Conservation (phyloP, 257 asterid species). For the Craterostigma plantagineum region DNA sequence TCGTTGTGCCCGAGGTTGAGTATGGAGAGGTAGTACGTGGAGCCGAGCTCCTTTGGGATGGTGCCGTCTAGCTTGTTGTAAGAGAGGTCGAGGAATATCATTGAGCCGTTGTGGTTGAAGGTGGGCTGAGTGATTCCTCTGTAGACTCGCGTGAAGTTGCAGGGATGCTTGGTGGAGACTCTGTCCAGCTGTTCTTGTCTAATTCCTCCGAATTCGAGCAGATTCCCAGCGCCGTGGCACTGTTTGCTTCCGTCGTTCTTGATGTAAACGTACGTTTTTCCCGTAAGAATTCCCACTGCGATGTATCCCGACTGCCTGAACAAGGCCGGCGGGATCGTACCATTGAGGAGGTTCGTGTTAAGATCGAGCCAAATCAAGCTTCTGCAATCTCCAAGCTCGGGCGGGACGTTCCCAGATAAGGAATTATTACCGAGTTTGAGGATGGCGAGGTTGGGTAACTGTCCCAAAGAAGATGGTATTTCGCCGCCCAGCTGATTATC, state of each 20-base stretch:
- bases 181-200: conserved; percentile 46
- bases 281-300: conserved; percentile 39
- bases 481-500: conserved; percentile 51
- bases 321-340: conserved; percentile 52
- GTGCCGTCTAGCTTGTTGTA: conserved; percentile 55
- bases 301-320: conserved; percentile 81
- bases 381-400: conserved; percentile 66
- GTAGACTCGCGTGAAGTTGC: conserved; percentile 60
- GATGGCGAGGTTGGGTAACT: conserved; percentile 48
- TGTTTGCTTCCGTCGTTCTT: conserved; percentile 65
- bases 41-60: conserved; percentile 76
- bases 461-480: conserved; percentile 64
- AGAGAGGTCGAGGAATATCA: conserved; percentile 86
- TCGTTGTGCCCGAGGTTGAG: conserved; percentile 70
- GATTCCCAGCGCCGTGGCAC: conserved; percentile 89
- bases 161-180: conserved; percentile 58
- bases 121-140: conserved; percentile 57
- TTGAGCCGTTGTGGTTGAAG: conserved; percentile 77
- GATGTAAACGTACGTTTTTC: conserved; percentile 49
- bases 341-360: conserved; percentile 49
- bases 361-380: conserved; percentile 93
- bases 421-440: conserved; percentile 76
- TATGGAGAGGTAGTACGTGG: conserved; percentile 49
- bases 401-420: conserved; percentile 53
- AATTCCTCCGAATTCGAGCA: conserved; percentile 92